phyloP scores from a whole-genome alignment of 306 rosid species.

The Gastrolobium villosum region DNA sequence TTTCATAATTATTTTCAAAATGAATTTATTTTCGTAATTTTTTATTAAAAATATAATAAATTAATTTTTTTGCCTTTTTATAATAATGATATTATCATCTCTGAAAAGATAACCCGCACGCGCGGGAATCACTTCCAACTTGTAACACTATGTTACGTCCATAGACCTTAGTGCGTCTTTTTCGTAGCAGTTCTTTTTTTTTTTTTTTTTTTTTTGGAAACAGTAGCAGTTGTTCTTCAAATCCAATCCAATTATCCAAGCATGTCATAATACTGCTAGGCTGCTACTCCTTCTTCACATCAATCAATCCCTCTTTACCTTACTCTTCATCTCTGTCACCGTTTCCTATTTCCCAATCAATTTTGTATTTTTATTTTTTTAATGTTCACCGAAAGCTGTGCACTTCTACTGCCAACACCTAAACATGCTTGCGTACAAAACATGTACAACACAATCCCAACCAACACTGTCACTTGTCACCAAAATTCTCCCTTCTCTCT shows the following conservation, averaged over 20 bases:
- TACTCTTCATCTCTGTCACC: background rate
- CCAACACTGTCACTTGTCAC: conserved; percentile 33
- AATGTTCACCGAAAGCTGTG: conserved; percentile 47
- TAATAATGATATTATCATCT: background rate
- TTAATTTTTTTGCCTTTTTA: too few species aligned
- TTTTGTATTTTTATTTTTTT: too few species aligned
- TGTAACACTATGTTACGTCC: background rate
- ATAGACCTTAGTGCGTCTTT: conserved; percentile 1
- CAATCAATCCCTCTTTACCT: too few species aligned
- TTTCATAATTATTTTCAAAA: too few species aligned
- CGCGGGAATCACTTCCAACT: conserved; percentile 50
- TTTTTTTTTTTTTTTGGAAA: background rate
- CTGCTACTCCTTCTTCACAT: background rate
- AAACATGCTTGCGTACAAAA: conserved; percentile 42
- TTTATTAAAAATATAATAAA: too few species aligned
- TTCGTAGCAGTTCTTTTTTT: background rate
- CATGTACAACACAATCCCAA: conserved; percentile 33
- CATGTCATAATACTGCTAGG: background rate
- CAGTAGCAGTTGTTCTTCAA: background rate
- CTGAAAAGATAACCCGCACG: conserved; percentile 72
- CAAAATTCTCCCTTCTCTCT: conserved; percentile 17
- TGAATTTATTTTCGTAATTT: too few species aligned
- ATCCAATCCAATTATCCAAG: background rate
- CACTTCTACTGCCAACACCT: conserved; percentile 42
- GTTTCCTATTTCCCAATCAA: conserved; percentile 25